phyloP scores from a whole-genome alignment of 768 basidiomycete genomes.

The Naganishia friedmannii region DNA sequence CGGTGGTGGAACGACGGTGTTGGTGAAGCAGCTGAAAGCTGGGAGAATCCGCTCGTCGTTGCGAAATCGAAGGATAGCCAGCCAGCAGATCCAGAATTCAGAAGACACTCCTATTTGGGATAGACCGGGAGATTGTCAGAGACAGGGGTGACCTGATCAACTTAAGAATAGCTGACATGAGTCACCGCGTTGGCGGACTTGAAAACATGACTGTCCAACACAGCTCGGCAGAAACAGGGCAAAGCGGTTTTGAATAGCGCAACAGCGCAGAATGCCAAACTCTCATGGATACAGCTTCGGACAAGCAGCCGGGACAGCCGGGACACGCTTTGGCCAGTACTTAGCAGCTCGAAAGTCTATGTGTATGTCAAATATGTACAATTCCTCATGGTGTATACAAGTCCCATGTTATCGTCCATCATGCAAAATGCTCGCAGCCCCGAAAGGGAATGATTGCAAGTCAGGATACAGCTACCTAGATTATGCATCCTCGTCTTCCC shows the following conservation, averaged over 20 bases:
- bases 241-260: too few relatives aligned
- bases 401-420: background rate
- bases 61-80: background rate
- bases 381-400: background rate
- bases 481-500: constrained; percentile 15
- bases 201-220: too few relatives aligned
- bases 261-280: too few relatives aligned
- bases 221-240: too few relatives aligned
- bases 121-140: constrained; percentile 1
- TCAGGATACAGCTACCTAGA: too few relatives aligned
- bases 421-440: background rate
- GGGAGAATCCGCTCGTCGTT: background rate
- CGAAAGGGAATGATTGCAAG: too few relatives aligned
- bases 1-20: background rate
- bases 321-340: too few relatives aligned
- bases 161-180: background rate
- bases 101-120: background rate
- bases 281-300: too few relatives aligned
- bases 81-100: background rate
- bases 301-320: too few relatives aligned
- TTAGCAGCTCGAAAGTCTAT: too few relatives aligned
- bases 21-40: background rate
- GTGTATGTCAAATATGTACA: background rate
- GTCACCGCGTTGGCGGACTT: too few relatives aligned
- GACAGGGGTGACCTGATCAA: background rate